Evolutionary conservation across 2,329 filamentous ascomycete genomes (phyloP), one percentile per base, ranked within the genome.

Genomic region (Tolypocladium tundrense): DNA sequence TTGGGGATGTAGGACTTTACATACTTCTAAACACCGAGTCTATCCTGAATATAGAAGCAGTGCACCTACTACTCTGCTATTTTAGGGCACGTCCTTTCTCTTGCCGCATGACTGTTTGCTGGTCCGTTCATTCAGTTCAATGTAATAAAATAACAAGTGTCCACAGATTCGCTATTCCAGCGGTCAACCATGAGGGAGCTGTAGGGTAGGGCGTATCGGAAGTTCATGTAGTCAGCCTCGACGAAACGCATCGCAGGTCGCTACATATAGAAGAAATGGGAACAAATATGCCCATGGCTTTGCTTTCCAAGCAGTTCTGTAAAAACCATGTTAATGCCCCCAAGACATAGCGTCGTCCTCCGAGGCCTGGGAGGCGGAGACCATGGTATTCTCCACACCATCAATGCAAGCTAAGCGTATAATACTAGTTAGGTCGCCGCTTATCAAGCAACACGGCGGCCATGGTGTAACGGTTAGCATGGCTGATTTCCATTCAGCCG

Each of bases 401-500:
- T 27, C 24, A 27, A 27, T 27, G 31, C 31, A 33, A 16, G 43
- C 43, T 48, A 48, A 48, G 24, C 5, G 13, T 48, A 48, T 48
- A 19, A 24, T 31, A 9, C 6, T 2, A 3, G 16, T 48, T 48
- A 31, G 43, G 6, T 3, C 10, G 6, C 7, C 4, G 45, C 11
- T 48, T 19, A 27, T 48, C 50, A 53, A 24, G 43, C 21, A 53
- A 27, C 53, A 9, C 31, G 50, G 57, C 60, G 57, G 57, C 59
- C 59, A 61, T 61, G 59, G 59, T 62, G 59, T 61, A 61, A 61
- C 59, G 60, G 60, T 62, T 57, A 62, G 57, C 60, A 61, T 62
- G 59, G 59, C 60, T 60, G 60, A 62, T 62, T 62, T 62, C 60
- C 60, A 61, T 62, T 62, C 60, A 60, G 57, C 59, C 59, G 60